Evolutionary conservation across 192 early-diverging fungal genomes (phyloP), one percentile per base, ranked within the genome.

Genomic region (Coemansia sp.): DNA sequence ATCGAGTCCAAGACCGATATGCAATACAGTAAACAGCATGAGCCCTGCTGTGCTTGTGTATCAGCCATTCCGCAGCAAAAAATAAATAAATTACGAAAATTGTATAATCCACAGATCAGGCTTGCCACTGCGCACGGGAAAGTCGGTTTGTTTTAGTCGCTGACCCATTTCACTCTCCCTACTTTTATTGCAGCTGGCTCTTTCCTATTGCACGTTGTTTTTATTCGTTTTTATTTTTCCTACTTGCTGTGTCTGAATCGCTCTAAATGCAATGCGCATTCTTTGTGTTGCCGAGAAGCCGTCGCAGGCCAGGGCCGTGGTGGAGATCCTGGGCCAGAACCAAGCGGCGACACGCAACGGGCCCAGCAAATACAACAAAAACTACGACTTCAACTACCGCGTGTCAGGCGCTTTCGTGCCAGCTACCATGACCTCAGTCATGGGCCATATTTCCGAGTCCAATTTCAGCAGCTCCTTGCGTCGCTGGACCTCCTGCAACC

Each of bases 221-320:
- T n/a, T n/a, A n/a, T n/a, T n/a, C n/a, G n/a, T n/a, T n/a, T n/a
- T n/a, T n/a, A n/a, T n/a, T n/a, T n/a, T n/a, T n/a, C n/a, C n/a
- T n/a, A n/a, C n/a, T n/a, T n/a, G n/a, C n/a, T n/a, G n/a, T n/a
- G n/a, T n/a, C n/a, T n/a, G n/a, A n/a, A n/a, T n/a, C n/a, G n/a
- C n/a, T n/a, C n/a, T n/a, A n/a, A n/a, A n/a, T n/a, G n/a, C n/a
- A n/a, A 87, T 90, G 85, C 83, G 84, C 48, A 75, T 97, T 11
- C 61, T 98, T n/a, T 95, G 93, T 67, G 93, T 98, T 27, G 95
- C 95, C 39, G 95, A 98, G 58, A 98, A 98, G 70, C 89, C 89
- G 42, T 87, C 86, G 40, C 88, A 92, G 52, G 80, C 93, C 15
- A 92, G 89, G 58, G 72, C 82, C 15, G 79, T 97, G n/a, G 85